Conservation (phyloP, 1,284 basidiomycete species). For the Cryptococcus jaspeensis region DNA sequence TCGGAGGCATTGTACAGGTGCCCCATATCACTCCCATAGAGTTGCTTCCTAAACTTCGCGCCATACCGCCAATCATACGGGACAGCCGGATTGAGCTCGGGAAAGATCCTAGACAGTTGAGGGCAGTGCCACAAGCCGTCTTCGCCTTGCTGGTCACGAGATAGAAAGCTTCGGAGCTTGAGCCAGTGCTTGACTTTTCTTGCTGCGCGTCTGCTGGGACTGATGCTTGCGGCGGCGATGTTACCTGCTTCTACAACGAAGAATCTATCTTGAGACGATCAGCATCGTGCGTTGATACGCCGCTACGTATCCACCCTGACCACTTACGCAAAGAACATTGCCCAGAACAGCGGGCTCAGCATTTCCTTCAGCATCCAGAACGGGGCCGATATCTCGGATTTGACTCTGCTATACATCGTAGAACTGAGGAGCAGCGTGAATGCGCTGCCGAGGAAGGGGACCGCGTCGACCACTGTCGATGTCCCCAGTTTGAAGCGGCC, state of each 20-base stretch:
- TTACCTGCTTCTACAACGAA: slow-evolving; percentile 4
- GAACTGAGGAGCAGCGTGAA: slow-evolving; percentile 1
- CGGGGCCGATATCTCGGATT: slow-evolving; percentile 1
- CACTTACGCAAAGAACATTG: slow-evolving; percentile 7
- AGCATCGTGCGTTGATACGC: background rate
- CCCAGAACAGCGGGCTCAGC: slow-evolving; percentile 5
- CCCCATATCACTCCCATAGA: background rate
- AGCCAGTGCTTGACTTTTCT: slow-evolving; percentile 8
- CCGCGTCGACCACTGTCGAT: background rate
- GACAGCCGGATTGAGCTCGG: background rate
- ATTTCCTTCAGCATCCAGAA: slow-evolving; percentile 9
- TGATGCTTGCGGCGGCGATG: slow-evolving; percentile 5
- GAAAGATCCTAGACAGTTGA: background rate
- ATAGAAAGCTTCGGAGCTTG: slow-evolving; percentile 1
- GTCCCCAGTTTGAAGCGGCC: slow-evolving; percentile 6
- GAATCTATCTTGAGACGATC: background rate
- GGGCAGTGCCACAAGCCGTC: background rate
- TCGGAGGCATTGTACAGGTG: background rate
- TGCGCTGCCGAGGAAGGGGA: slow-evolving; percentile 6
- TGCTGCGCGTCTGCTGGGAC: slow-evolving; percentile 13
- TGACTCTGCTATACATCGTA: background rate
- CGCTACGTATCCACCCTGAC: background rate
- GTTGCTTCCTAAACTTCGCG: background rate
- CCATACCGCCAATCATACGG: slow-evolving; percentile 1
- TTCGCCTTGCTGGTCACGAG: background rate